These are phyloP conservation scores for Punctularia strigosozonata DNA, from an alignment of 768 basidiomycete species.

Conservation along the genomic window DNA sequence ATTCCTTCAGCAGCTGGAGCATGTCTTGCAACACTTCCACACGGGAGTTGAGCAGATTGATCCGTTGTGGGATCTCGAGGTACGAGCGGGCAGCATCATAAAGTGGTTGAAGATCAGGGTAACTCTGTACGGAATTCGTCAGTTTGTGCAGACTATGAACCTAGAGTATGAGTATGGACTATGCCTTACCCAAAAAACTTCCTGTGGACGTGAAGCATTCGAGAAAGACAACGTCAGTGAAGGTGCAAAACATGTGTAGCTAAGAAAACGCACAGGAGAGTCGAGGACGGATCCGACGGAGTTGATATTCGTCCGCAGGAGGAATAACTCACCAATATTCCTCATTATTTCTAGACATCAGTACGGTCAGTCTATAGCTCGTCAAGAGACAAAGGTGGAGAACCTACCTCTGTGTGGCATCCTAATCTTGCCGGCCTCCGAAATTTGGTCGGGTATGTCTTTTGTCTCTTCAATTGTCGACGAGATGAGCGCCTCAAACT, in stretches of 20 bases:
- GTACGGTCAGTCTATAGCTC: neutral
- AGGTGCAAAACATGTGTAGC: constrained; percentile 3
- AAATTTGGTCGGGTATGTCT: constrained; percentile 87
- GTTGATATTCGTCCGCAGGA: constrained; percentile 88
- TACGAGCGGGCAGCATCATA: constrained; percentile 92
- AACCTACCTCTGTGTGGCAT: constrained; percentile 68
- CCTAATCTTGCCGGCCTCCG: constrained; percentile 90
- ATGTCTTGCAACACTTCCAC: constrained; percentile 97
- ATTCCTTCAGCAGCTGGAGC: constrained; percentile 90
- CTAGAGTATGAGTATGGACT: neutral
- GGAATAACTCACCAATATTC: constrained; percentile 90
- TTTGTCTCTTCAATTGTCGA: constrained; percentile 94
- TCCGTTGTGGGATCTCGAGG: constrained; percentile 88
- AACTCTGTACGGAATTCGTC: constrained; percentile 45
- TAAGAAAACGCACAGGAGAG: constrained; percentile 58
- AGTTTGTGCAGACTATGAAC: constrained; percentile 7
- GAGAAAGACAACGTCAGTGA: constrained; percentile 2
- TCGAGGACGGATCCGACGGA: constrained; percentile 95
- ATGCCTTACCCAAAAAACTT: constrained; percentile 80
- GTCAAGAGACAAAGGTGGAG: constrained; percentile 3
- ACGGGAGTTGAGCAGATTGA: constrained; percentile 85
- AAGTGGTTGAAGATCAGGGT: constrained; percentile 88
- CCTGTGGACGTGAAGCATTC: constrained; percentile 30
- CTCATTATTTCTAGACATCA: constrained; percentile 76
- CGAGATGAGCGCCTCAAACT: constrained; percentile 91